Base-by-base conservation (phyloP, 495 filamentous ascomycete genomes). In the Aspergillus sclerotiicarbonarius region DNA sequence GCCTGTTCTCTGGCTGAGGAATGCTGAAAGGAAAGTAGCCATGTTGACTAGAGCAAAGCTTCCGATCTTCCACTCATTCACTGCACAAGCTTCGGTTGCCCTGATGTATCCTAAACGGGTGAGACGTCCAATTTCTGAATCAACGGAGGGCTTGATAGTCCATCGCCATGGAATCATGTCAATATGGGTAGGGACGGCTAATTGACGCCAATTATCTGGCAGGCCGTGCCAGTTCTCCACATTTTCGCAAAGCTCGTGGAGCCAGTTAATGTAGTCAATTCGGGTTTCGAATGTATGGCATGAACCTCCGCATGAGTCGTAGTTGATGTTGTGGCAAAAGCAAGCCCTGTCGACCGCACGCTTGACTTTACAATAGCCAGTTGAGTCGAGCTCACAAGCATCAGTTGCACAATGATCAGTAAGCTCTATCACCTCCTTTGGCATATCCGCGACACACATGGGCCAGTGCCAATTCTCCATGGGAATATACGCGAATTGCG, bases 101-200 rank as follows among this genome's bases (percentile, higher is more conserved):
- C 1, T 20, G 31, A 8, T 0, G 21, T 39, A n/a, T 43, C 18
- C 45, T 19, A 15, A 10, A 37, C 16, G 15, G 13, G 32, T 31
- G 3, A 8, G 47, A 58, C 6, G 18, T 43, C 16, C 35, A 51
- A 51, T 45, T 9, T 52, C 20, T 48, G 54, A 58, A 51, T 55
- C 13, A 51, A 51, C 46, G 16, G 31, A 55, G 47, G 55, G 51
- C 55, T 52, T 62, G 35, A 62, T 2, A 3, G 45, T 58, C 60
- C 60, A 62, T 45, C 46, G 4, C 60, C 60, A 62, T 21, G 60
- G 60, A 55, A 62, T 58, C 55, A 58, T 58, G 0, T 57, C 60
- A 35, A 20, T 18, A 8, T 51, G 50, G 6, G 55, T 62, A 51
- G 60, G 60, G 30, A 31, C 51, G 12, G 55, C 51, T 52, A 62